Evolutionary conservation across 257 asterid species (phyloP), one percentile per base, ranked within the genome.

Genomic region (Lycium ferocissimum): DNA sequence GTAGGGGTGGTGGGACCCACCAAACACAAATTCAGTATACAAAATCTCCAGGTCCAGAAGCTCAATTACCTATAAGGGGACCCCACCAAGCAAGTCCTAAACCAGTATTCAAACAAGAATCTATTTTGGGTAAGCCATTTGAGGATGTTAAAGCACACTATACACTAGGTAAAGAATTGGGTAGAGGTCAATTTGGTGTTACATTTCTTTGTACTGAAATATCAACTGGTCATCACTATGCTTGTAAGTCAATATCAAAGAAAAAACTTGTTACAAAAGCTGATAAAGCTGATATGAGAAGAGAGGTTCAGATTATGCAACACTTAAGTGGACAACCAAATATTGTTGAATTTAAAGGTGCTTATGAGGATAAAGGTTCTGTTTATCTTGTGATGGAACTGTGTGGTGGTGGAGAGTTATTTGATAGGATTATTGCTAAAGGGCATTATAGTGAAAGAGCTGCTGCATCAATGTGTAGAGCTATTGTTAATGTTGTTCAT

Each of bases 251-350:
- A 40, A 94, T 94, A 13, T 91, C 95, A 8, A 94, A 94, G 72
- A 90, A 78, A 91, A 94, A 93, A 85, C 92, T 94, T 1, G 91
- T 90, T 8, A 89, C 94, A 12, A 89, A 63, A 83, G 87, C 88
- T 56, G 97, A 94, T 65, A 93, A 91, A 17, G 98, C 92, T 83
- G 98, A 94, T 43, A 94, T 94, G 97, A 86, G 86, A 85, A 89
- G 98, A 45, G 98, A 94, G 89, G 85, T 94, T 86, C 95, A 92
- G 92, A 83, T 94, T 7, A 92, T 94, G 98, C 97, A 94, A 91
- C 98, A 94, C 22, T 69, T 94, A 87, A 93, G 95, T 59, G 98
- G 97, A 20, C 98, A 94, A 81, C 90, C 94, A 5, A 94, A 93
- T 79, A 88, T 94, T 57, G 97, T 93, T 45, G 97, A 93, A 83